Evolutionary conservation across 768 basidiomycete genomes (phyloP), one percentile per base, ranked within the genome.

Genomic region (Stropharia rugosoannulata): DNA sequence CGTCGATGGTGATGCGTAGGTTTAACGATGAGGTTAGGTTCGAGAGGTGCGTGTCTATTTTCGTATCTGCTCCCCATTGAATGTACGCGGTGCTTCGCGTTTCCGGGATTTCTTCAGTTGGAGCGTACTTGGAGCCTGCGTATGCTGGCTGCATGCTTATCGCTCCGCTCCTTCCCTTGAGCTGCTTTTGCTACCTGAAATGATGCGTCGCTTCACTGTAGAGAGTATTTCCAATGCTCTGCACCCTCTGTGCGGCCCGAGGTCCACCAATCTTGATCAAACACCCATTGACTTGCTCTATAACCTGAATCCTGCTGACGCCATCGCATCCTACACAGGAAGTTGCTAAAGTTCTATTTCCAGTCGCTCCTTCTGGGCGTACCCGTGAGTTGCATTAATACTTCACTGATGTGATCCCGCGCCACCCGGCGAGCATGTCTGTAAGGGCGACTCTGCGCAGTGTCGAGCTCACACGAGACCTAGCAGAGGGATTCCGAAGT

Each of bases 331-430:
- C 56, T 42, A 46, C 45, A 29, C 66, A 93, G 90, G 68, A 95
- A 95, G 67, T 74, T 95, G n/a, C 81, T 95, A 55, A 94, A 92
- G 65, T 93, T 93, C 70, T 95, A 94, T 75, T 84, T 93, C 57
- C 93, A 95, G 65, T 94, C 92, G 1, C 95, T 93, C 69, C 80
- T 95, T 25, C 82, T 95, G 51, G 94, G 93, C 47, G 92, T 95
- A n/a, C 93, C 93, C 18, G 89, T 52, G 51, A 52, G 51, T 35
- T 11, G 32, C 38, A 57, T 51, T 40, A 40, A 29, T 46, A 48
- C 22, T 55, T 56, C 29, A 22, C 27, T 51, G 40, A 51, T 39
- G 47, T 55, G 40, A 15, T 19, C 40, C 45, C 45, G 45, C 8
- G 16, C 22, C 22, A 22, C 15, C 11, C 45, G 45, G 22, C 22